Base-by-base conservation (phyloP, 768 basidiomycete genomes). In the Piloderma croceum region DNA sequence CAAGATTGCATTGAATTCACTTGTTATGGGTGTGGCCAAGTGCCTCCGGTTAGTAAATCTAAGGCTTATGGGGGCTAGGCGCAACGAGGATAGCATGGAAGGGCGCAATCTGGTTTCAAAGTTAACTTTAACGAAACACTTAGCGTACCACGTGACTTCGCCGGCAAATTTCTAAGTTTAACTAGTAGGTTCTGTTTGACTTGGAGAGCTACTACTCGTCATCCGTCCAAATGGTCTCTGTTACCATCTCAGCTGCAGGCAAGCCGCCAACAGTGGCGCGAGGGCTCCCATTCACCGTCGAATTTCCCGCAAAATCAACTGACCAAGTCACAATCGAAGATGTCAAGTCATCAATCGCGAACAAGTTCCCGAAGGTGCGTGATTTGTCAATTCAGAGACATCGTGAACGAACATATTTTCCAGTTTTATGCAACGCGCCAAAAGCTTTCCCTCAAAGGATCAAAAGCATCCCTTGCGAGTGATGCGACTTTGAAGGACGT, bases 371-470 rank as follows among this genome's bases (percentile, higher is more conserved):
- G 4, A 47, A 40, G 25, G 36, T 42, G n/a, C 24, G 22, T 35
- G 38, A n/a, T 13, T 27, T 12, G 18, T 11, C 24, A 25, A 19
- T 5, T 39, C 22, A 17, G 3, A 10, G n/a, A 7, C 24, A 27
- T 27, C n/a, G 12, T 29, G 22, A 19, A 42, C 23, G 34, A 24
- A 19, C 9, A 11, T 24, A 13, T 38, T 6, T 37, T 46, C 17
- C 47, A 96, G 91, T 77, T 93, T 48, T 73, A 79, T 43, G 53
- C 71, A 1, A 62, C 78, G 34, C 76, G 91, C 12, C 92, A 94
- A 56, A 83, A 82, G 52, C 59, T 96, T 10, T 68, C 79, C 1
- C 59, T 81, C 3, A 77, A 77, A 38, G 79, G 74, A 38, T 76
- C 79, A 33, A 74, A 71, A 40, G 79, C 76, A 42, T 55, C 76